These are phyloP conservation scores for Eucalyptus curtisii DNA, from an alignment of 345 rosid species.

Conservation along the genomic window DNA sequence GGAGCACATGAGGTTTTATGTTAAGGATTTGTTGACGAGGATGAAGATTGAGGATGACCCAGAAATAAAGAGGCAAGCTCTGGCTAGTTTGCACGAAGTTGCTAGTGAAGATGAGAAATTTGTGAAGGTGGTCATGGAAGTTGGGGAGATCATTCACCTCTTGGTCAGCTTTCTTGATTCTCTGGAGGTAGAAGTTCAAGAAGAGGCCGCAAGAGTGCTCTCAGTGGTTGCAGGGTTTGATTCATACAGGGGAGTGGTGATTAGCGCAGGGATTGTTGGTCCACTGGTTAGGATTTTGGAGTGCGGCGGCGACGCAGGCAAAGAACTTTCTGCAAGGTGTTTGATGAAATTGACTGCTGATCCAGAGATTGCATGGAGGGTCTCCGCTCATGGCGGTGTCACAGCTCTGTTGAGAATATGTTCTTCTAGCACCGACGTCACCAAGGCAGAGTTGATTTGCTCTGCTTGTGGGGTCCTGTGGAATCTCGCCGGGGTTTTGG, in stretches of 20 bases:
- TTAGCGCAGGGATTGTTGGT: slow-evolving; percentile 57
- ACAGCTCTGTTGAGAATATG: slow-evolving; percentile 64
- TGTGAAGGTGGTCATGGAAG: slow-evolving; percentile 33
- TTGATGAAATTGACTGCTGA: slow-evolving; percentile 62
- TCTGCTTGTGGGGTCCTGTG: slow-evolving; percentile 59
- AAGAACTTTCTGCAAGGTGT: slow-evolving; percentile 46
- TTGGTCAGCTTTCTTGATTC: slow-evolving; percentile 58
- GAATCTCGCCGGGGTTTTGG: slow-evolving; percentile 73
- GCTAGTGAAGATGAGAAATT: slow-evolving; percentile 55
- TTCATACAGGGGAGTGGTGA: slow-evolving; percentile 24
- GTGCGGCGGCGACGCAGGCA: slow-evolving; percentile 34
- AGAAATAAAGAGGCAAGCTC: slow-evolving; percentile 71
- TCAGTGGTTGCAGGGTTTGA: slow-evolving; percentile 51
- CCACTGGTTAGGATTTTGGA: slow-evolving; percentile 61
- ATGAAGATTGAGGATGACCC: slow-evolving; percentile 73
- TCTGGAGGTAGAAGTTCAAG: slow-evolving; percentile 35
- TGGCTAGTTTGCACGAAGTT: slow-evolving; percentile 47
- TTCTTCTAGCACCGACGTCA: slow-evolving; percentile 6
- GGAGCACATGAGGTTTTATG: slow-evolving; percentile 80
- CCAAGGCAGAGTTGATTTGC: slow-evolving; percentile 30
- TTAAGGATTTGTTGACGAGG: slow-evolving; percentile 68
- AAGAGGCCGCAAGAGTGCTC: slow-evolving; percentile 46
- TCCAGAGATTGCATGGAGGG: slow-evolving; percentile 91
- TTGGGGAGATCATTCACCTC: slow-evolving; percentile 29
- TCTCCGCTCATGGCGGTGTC: slow-evolving; percentile 95